Evolutionary conservation across 192 early-diverging fungal genomes (phyloP), one percentile per base, ranked within the genome.

Genomic region (Coemansia sp.): DNA sequence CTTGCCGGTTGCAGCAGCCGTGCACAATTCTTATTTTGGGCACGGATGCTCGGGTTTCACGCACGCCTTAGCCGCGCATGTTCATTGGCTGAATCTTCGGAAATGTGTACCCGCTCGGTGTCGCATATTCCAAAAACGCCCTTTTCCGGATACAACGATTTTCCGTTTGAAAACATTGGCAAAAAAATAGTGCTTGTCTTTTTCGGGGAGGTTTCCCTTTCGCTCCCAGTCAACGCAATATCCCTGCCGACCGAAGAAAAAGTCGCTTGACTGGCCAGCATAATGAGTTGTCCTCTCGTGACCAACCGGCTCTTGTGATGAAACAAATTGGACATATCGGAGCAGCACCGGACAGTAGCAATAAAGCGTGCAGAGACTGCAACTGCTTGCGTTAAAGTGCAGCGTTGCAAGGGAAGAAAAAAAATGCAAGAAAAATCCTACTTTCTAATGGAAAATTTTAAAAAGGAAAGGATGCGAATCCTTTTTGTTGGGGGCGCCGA

Each of bases 71-170:
- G 28, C n/a, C 14, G 12, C 48, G 48, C 48, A 50, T 50, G 23
- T 5, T 27, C 25, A 50, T 50, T 50, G 48, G 48, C 48, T 14
- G 25, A 27, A 22, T 28, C 12, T 27, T 16, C 25, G 48, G 8
- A 50, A 50, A n/a, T 28, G 48, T 28, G 48, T 50, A 50, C 48
- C 48, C 25, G 22, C 48, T 29, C 48, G 48, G 48, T 50, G 24
- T 50, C 27, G 25, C 11, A 50, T 5, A 44, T n/a, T n/a, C n/a
- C n/a, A 50, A 28, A n/a, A 28, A 12, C 27, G 11, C 35, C 16
- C 35, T 38, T 38, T 50, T 28, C 11, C 28, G 48, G 25, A 50
- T 50, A 10, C 28, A 50, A 16, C 25, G 48, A 50, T 50, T 50
- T 24, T 25, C 48, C 28, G 27, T 50, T 50, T 27, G 16, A 38